phyloP scores from a whole-genome alignment of 768 basidiomycete genomes.

The Krasilnikovozyma curviuscula region DNA sequence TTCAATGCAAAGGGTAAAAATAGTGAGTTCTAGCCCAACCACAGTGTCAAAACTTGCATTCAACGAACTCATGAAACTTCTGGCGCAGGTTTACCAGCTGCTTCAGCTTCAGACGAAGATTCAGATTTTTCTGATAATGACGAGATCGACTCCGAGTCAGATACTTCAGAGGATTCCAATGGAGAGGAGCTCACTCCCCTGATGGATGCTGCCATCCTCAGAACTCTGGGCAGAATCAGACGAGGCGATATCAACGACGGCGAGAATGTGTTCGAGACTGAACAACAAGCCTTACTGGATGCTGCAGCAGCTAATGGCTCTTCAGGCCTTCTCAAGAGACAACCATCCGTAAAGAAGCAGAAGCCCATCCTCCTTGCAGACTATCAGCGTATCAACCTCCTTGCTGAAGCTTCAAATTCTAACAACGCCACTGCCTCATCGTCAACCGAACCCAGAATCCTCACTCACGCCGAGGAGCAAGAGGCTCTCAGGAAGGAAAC shows the following conservation, averaged over 20 bases:
- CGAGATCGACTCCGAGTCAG: conserved; percentile 50
- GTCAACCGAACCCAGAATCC: conserved; percentile 2
- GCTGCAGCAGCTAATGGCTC: conserved; percentile 4
- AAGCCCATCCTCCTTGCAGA: conserved; percentile 36
- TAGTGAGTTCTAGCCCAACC: no score
- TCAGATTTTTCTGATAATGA: conserved; percentile 23
- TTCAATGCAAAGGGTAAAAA: no score
- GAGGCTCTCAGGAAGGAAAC: conserved; percentile 54
- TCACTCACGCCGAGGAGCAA: conserved; percentile 65
- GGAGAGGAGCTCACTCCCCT: conserved; percentile 86
- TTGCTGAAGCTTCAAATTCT: neutral
- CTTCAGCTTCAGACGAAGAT: conserved; percentile 26
- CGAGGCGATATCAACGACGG: conserved; percentile 68
- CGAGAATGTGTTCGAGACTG: conserved; percentile 46
- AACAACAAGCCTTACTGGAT: conserved; percentile 9
- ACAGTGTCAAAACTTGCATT: no score
- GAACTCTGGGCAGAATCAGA: conserved; percentile 71
- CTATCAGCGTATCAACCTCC: conserved; percentile 11
- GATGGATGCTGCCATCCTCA: conserved; percentile 79
- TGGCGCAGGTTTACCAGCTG: no score
- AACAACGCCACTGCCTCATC: neutral
- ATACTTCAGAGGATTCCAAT: conserved; percentile 68
- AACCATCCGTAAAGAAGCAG: conserved; percentile 28
- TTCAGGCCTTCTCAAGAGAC: neutral
- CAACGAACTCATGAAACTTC: no score